Percentiles rank a stretch among this genome's conserved stretches.
Conservation (phyloP, 2,329 filamentous ascomycete genomes). For the Fusarium falciforme region DNA sequence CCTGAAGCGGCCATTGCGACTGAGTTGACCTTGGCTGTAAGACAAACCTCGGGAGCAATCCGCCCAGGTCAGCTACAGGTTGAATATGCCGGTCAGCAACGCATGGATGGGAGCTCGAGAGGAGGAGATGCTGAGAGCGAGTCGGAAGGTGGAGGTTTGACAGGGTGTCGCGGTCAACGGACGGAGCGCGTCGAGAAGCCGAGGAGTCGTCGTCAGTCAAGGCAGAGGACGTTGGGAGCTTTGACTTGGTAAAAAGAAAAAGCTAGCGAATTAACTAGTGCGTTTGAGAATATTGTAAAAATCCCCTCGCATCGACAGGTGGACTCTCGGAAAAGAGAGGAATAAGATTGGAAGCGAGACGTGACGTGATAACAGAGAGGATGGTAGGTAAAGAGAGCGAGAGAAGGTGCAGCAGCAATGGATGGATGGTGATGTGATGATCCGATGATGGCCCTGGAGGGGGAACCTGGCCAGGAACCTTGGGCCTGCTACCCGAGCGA, state of each 20-base stretch:
- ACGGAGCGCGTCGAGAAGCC: slow-evolving; percentile 28
- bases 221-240: slow-evolving; percentile 11
- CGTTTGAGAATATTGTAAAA: background rate
- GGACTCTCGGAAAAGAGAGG: background rate
- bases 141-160: background rate
- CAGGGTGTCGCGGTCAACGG: slow-evolving; percentile 21
- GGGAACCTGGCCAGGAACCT: slow-evolving; percentile 14
- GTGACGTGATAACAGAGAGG: slow-evolving; percentile 24
- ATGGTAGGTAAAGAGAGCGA: background rate
- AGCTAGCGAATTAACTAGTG: background rate
- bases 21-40: slow-evolving; percentile 32
- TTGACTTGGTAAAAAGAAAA: slow-evolving; percentile 12
- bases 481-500: slow-evolving; percentile 18
- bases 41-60: slow-evolving; percentile 31
- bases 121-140: slow-evolving; percentile 5
- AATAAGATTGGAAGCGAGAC: slow-evolving; percentile 14
- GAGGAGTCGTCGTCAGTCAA: slow-evolving; percentile 10
- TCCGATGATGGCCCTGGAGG: slow-evolving; percentile 35
- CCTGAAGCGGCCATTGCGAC: slow-evolving; percentile 51
- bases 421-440: slow-evolving; percentile 36
- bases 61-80: slow-evolving; percentile 38
- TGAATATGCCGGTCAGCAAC: slow-evolving; percentile 38
- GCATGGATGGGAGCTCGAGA: slow-evolving; percentile 30
- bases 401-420: background rate
- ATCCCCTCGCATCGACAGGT: background rate